These are phyloP conservation scores for Suillus cothurnatus DNA, from an alignment of 768 basidiomycete genomes.

Conservation along the genomic window DNA sequence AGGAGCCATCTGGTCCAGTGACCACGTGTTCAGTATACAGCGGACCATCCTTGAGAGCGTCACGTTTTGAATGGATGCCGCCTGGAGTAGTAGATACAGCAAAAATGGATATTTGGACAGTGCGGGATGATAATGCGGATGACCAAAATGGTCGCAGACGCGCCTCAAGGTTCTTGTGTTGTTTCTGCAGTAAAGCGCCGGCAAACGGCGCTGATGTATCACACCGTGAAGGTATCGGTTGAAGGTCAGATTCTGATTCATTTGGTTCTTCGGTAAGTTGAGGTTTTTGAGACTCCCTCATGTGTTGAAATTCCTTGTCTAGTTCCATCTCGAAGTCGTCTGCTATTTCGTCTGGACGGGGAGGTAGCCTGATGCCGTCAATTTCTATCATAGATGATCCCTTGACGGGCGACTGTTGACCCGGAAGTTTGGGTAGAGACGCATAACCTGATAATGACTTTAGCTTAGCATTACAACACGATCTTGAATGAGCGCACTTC, in stretches of 20 bases:
- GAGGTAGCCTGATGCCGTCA: conserved; percentile 50
- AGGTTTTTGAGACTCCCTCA: conserved; percentile 17
- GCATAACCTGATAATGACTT: conserved; percentile 61
- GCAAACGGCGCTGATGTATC: conserved; percentile 11
- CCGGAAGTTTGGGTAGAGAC: conserved; percentile 59
- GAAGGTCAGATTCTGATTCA: conserved; percentile 13
- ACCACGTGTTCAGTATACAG: conserved; percentile 51
- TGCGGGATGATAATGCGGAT: conserved; percentile 63
- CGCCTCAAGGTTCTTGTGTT: conserved; percentile 75
- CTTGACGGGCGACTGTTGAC: conserved; percentile 24
- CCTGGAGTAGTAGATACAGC: conserved; percentile 22
- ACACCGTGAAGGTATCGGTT: conserved; percentile 23
- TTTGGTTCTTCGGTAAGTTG: conserved; percentile 7
- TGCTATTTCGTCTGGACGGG: conserved; percentile 58
- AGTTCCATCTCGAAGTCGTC: conserved; percentile 62
- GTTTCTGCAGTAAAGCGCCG: conserved; percentile 44
- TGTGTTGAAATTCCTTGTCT: conserved; percentile 46
- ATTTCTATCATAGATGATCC: conserved; percentile 27
- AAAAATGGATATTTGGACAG: conserved; percentile 64
- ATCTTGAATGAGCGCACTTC: conserved; percentile 46
- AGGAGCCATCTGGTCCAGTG: conserved; percentile 73
- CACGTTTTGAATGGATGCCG: conserved; percentile 27
- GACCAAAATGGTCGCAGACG: conserved; percentile 85
- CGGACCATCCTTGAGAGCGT: conserved; percentile 41
- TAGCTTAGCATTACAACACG: not conserved